Conservation (phyloP, 2,329 filamentous ascomycete genomes). For the Colletotrichum eremochloae region DNA sequence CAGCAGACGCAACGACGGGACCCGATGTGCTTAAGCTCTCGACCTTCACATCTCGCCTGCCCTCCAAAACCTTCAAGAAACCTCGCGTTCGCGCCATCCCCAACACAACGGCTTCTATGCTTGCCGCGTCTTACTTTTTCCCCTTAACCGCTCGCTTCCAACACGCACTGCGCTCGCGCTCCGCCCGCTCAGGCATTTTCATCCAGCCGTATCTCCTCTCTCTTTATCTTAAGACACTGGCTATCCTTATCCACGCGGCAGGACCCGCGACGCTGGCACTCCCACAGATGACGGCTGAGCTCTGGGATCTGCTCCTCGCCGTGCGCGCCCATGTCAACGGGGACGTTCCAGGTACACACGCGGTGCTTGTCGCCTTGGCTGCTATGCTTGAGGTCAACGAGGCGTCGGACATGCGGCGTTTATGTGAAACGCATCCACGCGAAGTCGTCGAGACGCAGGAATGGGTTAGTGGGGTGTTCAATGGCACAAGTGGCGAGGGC, state of each 20-base stretch:
- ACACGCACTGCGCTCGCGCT: slow-evolving; percentile 64
- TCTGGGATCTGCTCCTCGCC: slow-evolving; percentile 84
- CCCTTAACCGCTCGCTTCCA: slow-evolving; percentile 87
- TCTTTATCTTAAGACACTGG: slow-evolving; percentile 87
- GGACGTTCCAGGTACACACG: slow-evolving; percentile 77
- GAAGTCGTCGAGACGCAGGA: slow-evolving; percentile 88
- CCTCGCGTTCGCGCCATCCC: slow-evolving; percentile 70
- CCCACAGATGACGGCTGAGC: slow-evolving; percentile 84
- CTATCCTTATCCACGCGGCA: slow-evolving; percentile 83
- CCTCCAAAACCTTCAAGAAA: slow-evolving; percentile 49
- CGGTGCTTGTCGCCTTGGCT: slow-evolving; percentile 83
- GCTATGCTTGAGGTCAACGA: slow-evolving; percentile 86
- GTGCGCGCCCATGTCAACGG: slow-evolving; percentile 72
- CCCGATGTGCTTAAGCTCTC: slow-evolving; percentile 89
- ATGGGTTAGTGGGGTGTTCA: slow-evolving; percentile 86
- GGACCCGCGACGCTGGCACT: slow-evolving; percentile 84
- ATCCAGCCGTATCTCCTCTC: slow-evolving; percentile 82
- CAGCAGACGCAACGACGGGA: slow-evolving; percentile 83
- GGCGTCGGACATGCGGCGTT: slow-evolving; percentile 63
- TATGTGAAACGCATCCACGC: slow-evolving; percentile 81
- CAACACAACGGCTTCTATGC: slow-evolving; percentile 83
- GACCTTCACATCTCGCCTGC: slow-evolving; percentile 85
- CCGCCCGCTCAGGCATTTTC: slow-evolving; percentile 65
- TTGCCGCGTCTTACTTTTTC: slow-evolving; percentile 85
- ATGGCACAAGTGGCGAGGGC: slow-evolving; percentile 65